Evolutionary conservation across 2,329 filamentous ascomycete genomes (phyloP).

Genomic region (Trichoderma sp.): DNA sequence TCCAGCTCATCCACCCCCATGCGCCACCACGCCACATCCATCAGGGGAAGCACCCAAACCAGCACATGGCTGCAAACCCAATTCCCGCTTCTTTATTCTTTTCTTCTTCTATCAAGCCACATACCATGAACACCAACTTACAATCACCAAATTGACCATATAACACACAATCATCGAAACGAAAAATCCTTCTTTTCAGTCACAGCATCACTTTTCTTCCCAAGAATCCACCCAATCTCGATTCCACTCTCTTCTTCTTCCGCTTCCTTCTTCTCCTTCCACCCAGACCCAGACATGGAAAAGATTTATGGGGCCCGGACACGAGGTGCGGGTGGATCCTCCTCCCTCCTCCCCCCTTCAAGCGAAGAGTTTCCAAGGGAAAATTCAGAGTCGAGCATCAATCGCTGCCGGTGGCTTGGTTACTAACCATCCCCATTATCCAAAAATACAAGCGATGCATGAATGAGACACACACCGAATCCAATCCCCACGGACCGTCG

Average conservation of each 20-base stretch:
- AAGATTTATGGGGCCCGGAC: background rate
- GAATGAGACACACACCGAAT: too few relatives aligned
- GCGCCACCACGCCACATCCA: conserved; percentile 21
- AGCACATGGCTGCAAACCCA: conserved; percentile 15
- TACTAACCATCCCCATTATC: too few relatives aligned
- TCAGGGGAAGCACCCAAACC: conserved; percentile 8
- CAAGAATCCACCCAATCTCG: background rate
- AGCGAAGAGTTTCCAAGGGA: background rate
- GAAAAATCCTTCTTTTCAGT: background rate
- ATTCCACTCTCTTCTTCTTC: background rate
- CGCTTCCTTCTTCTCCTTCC: too few relatives aligned
- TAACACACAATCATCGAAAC: background rate
- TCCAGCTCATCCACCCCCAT: conserved; percentile 8
- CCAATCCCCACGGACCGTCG: too few relatives aligned
- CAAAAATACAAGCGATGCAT: background rate
- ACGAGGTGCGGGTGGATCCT: conserved; percentile 27
- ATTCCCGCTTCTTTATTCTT: conserved; percentile 7
- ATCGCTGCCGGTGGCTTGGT: too few relatives aligned
- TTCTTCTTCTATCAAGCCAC: background rate
- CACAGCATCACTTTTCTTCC: background rate
- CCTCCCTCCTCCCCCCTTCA: background rate
- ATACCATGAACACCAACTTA: too few relatives aligned
- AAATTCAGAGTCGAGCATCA: background rate
- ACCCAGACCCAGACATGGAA: background rate
- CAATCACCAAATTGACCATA: too few relatives aligned